Evolutionary conservation across 345 rosid species (phyloP), one percentile per base, ranked within the genome.

Genomic region (Populus deltoides): DNA sequence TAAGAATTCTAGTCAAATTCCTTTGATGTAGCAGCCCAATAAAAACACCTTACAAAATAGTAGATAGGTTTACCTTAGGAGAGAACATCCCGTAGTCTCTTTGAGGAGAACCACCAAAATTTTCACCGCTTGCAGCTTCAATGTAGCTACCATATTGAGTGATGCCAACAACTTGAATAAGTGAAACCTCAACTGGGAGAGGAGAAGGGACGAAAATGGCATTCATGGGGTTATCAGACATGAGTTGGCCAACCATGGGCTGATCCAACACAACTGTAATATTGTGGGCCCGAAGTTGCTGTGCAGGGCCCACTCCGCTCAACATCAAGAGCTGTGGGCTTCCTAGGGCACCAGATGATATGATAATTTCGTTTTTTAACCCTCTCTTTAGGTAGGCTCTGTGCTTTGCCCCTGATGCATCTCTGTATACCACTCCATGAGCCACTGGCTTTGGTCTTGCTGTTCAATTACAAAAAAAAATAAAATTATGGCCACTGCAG

Each of bases 11-110:
- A 53, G 18, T 53, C 59, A 53, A 0, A 1, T 53, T 18, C n/a
- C 7, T 53, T 24, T 17, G 59, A 51, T 6, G 22, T 51, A 51
- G 22, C 2, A 20, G 57, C 57, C 57, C 57, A 51, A 51, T 6
- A 18, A 7, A 51, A 51, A 47, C 13, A 33, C 36, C 36, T 15
- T 47, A 0, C 1, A 47, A 16, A 51, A 18, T 51, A 7, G 22
- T 6, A 51, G 22, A 31, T 1, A 33, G 17, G 70, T 22, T 17
- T 69, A 84, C 85, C 82, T 80, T 75, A 1, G 87, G 84, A 39
- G 87, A 82, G 47, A 86, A 72, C 84, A 84, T 81, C 51, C 85
- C 89, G 20, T 67, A 78, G 36, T 86, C 71, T 66, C 77, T 81
- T 29, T 29, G 47, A 4, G 38, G 17, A n/a, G 43, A 6, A 15